Percentiles rank a stretch among this genome's conserved stretches.
Evolutionary conservation across 2,329 filamentous ascomycete species (phyloP).

Genomic region (Botrytis medusae): DNA sequence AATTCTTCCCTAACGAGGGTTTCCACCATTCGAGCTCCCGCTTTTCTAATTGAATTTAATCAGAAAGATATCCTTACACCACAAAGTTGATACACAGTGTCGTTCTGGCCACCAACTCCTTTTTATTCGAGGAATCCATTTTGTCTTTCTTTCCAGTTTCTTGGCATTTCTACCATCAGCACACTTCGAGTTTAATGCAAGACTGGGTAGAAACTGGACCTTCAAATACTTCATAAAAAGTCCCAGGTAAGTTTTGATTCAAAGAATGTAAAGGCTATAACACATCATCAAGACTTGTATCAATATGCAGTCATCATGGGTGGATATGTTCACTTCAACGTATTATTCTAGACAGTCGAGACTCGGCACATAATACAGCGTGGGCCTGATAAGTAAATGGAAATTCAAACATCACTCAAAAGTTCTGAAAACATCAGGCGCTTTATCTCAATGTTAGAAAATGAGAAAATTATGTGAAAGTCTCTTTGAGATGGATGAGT

Average conservation of each 20-base stretch:
- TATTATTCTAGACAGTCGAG: no score
- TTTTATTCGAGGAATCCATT: background rate
- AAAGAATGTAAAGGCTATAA: no score
- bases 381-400: background rate
- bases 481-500: background rate
- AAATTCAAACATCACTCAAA: background rate
- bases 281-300: no score
- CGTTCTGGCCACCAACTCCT: background rate
- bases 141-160: background rate
- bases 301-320: no score
- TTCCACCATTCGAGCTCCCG: background rate
- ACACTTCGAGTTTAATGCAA: background rate
- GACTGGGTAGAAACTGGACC: no score
- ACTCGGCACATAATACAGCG: no score
- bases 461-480: background rate
- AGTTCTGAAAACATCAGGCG: background rate
- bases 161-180: background rate
- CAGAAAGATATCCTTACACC: background rate
- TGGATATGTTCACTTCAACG: no score
- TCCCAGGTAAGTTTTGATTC: no score
- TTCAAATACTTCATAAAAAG: no score
- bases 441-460: background rate
- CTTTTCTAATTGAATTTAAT: background rate
- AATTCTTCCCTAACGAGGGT: background rate
- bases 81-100: background rate